A percentile compares a stretch with the other conserved stretches of the same genome.
Conservation (phyloP, 345 rosid genomes). For the Eucalyptus regnans region DNA sequence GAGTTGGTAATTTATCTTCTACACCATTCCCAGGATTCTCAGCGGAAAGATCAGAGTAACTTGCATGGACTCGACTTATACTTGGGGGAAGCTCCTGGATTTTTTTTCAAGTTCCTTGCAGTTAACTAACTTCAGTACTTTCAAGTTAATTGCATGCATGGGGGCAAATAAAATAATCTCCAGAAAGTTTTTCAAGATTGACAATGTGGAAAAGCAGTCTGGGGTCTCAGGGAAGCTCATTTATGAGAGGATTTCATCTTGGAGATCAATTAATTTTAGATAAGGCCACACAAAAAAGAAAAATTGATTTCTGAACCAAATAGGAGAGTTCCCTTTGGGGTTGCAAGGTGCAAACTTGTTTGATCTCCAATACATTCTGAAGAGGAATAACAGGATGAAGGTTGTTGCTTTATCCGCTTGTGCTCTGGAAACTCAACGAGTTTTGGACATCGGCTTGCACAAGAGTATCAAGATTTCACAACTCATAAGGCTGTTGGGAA, state of each 20-base stretch:
- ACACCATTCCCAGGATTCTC: neutral
- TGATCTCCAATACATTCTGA: neutral
- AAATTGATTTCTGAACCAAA: neutral
- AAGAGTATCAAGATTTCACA: neutral
- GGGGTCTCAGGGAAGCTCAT: neutral
- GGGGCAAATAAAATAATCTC: neutral
- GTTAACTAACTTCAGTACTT: neutral
- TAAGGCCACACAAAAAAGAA: neutral
- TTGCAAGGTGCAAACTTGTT: neutral
- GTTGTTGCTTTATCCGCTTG: rapidly evolving
- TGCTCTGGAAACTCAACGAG: neutral
- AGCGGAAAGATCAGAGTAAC: neutral
- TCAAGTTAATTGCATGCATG: neutral
- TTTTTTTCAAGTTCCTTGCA: neutral
- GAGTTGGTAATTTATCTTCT: neutral
- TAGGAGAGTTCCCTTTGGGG: neutral
- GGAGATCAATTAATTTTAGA: neutral
- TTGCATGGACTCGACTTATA: neutral
- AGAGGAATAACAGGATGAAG: neutral
- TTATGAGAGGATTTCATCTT: neutral
- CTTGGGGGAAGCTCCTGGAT: neutral
- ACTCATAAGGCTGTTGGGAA: neutral
- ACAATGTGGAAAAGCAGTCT: neutral
- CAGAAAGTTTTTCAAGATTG: neutral
- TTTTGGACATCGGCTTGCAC: neutral